Percentiles rank a stretch among this genome's conserved stretches.
These are phyloP conservation scores for Syzygium jambos DNA, from an alignment of 345 rosid genomes.

Conservation along the genomic window DNA sequence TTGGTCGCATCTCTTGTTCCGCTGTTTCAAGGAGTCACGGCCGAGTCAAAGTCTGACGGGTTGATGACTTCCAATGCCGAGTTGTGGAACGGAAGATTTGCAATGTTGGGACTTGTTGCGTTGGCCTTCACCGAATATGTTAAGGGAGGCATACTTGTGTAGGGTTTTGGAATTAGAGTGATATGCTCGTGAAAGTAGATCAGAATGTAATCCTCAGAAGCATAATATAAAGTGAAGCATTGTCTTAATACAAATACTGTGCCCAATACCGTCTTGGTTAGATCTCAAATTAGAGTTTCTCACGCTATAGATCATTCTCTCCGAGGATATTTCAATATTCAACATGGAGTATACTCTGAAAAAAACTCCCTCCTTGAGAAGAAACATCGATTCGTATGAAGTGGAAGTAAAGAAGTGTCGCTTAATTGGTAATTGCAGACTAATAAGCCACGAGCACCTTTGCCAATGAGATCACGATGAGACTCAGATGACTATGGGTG, in stretches of 20 bases:
- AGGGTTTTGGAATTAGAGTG: not conserved
- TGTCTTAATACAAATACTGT: not conserved
- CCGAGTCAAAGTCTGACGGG: constrained; percentile 44
- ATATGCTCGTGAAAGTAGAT: not conserved
- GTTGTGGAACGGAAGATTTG: constrained; percentile 71
- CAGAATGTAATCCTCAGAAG: not conserved
- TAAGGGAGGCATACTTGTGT: constrained; percentile 34
- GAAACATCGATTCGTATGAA: not conserved
- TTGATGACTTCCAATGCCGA: constrained; percentile 77
- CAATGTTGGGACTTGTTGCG: constrained; percentile 73
- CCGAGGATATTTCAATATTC: not conserved
- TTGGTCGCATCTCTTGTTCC: constrained; percentile 64
- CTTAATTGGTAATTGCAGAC: not conserved
- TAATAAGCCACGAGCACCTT: not conserved
- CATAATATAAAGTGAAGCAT: not conserved
- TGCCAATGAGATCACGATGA: not conserved
- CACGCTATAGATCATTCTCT: not conserved
- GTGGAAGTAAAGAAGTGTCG: not conserved
- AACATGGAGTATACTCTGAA: not conserved
- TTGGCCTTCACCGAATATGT: constrained; percentile 71
- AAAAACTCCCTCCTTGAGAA: not conserved
- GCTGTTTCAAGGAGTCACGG: constrained; percentile 43
- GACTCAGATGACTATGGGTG: not conserved
- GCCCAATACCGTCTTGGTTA: not conserved
- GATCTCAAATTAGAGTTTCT: not conserved